phyloP scores from a whole-genome alignment of 257 asterid genomes.

The Jaltomata sinuosa region DNA sequence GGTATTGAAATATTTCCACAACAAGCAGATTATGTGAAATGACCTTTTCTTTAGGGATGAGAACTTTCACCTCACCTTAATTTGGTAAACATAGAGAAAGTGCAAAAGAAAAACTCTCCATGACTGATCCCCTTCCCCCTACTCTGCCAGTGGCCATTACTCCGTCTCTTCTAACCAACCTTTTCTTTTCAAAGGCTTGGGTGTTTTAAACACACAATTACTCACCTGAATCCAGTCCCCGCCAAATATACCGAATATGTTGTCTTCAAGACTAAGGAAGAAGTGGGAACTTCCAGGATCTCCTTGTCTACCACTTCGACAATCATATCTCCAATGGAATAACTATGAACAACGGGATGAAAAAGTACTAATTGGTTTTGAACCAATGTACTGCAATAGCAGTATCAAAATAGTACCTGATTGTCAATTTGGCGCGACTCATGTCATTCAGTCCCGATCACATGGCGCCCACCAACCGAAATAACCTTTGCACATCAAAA shows the following conservation, averaged over 20 bases:
- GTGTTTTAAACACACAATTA: not conserved
- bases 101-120: no score
- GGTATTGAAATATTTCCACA: no score
- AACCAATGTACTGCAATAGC: not conserved
- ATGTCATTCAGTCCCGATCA: slow-evolving; percentile 95
- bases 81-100: no score
- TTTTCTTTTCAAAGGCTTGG: no score
- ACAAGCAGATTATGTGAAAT: no score
- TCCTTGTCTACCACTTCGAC: slow-evolving; percentile 98
- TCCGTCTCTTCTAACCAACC: no score
- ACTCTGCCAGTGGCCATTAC: no score
- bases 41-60: no score
- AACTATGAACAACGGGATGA: not conserved
- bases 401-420: slow-evolving; percentile 43
- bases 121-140: no score
- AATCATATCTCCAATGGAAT: not conserved
- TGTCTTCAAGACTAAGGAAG: slow-evolving; percentile 97
- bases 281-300: slow-evolving; percentile 99
- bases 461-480: slow-evolving; percentile 94
- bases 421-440: slow-evolving; percentile 99
- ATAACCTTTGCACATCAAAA: slow-evolving; percentile 47
- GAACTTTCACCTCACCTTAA: no score
- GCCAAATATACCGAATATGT: slow-evolving; percentile 92
- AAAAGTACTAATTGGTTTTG: not conserved
- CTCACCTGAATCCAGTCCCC: slow-evolving; percentile 97